Evolutionary conservation across 805 yeast species (phyloP).

Genomic region (Lipomyces kockii): DNA sequence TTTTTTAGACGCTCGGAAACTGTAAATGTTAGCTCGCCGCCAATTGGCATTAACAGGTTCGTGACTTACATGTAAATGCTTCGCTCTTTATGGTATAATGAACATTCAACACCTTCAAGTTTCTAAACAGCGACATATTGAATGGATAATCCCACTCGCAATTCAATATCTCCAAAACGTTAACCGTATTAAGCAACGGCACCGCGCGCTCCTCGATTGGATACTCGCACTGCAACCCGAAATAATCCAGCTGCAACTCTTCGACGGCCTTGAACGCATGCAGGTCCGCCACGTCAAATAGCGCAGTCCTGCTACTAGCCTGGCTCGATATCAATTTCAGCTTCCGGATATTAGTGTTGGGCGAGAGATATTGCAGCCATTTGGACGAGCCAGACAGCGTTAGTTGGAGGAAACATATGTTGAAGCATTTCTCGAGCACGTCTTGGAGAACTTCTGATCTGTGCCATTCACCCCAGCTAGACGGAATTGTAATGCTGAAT

Average conservation of each 20-base stretch:
- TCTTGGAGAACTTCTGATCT: slow-evolving; percentile 25
- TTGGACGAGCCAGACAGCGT: slow-evolving; percentile 35
- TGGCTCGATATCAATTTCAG: slow-evolving; percentile 20
- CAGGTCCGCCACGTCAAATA: slow-evolving; percentile 28
- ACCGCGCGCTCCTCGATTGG: slow-evolving; percentile 26
- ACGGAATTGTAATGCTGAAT: slow-evolving; percentile 25
- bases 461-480: slow-evolving; percentile 39
- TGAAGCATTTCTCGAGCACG: slow-evolving; percentile 20
- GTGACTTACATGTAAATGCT: slow-evolving; percentile 28
- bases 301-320: slow-evolving; percentile 19
- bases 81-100: slow-evolving; percentile 27
- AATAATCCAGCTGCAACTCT: slow-evolving; percentile 22
- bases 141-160: slow-evolving; percentile 38
- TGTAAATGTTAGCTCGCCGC: background rate
- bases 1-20: slow-evolving; percentile 32
- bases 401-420: slow-evolving; percentile 15
- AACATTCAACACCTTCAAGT: slow-evolving; percentile 17
- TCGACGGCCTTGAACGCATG: slow-evolving; percentile 25
- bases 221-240: slow-evolving; percentile 31
- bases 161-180: slow-evolving; percentile 20
- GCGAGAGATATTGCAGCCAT: slow-evolving; percentile 31
- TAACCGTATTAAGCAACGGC: slow-evolving; percentile 20
- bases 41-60: too few species aligned
- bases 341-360: slow-evolving; percentile 13
- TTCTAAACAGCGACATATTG: slow-evolving; percentile 25